Base-by-base conservation (phyloP, 2,329 filamentous ascomycete genomes). In the Pseudogymnoascus sp. region DNA sequence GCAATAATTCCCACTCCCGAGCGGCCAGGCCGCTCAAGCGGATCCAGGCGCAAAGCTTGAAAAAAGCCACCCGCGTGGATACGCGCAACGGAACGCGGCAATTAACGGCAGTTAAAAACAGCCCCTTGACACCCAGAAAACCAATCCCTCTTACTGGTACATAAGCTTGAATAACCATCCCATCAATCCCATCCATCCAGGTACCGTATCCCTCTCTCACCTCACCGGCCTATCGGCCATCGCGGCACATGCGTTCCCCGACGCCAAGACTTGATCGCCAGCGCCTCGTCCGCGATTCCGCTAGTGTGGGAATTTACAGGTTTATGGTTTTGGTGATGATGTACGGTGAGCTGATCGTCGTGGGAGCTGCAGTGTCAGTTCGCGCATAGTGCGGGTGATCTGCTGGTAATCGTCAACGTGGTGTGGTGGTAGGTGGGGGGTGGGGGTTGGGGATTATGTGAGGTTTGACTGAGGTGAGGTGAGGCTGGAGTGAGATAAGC, bases 51-150 rank as follows among this genome's bases (percentile, higher is more conserved):
- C 12, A n/a, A 53, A 53, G 43, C 43, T 53, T 53, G 18, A 30
- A 33, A 33, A 53, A 53, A 53, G 43, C 43, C 43, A 53, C 43
- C 43, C 25, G 43, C 28, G 9, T 33, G 43, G n/a, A 53, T 53
- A 30, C n/a, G 18, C 25, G 2, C 8, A 12, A 53, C 15, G 25
- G 28, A 53, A n/a, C 20, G 28, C 47, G 28, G 28, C 25, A 33
- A 53, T 14, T 33, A 9, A 14, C 47, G 9, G 47, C 28, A 47
- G 20, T 6, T 47, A 2, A 33, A 33, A 33, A 33, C 1, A 2
- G 1, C 30, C 22, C n/a, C n/a, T n/a, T n/a, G n/a, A n/a, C 22
- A 25, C 3, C 22, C 22, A 25, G 5, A 5, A 25, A 25, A 2
- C 5, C 5, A 25, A 25, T 25, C 22, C 22, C 22, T 25, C 22